A percentile compares a stretch with the other conserved stretches of the same genome.
Evolutionary conservation across 139 green algal species (phyloP).

Genomic region (Bryopsis sp.): DNA sequence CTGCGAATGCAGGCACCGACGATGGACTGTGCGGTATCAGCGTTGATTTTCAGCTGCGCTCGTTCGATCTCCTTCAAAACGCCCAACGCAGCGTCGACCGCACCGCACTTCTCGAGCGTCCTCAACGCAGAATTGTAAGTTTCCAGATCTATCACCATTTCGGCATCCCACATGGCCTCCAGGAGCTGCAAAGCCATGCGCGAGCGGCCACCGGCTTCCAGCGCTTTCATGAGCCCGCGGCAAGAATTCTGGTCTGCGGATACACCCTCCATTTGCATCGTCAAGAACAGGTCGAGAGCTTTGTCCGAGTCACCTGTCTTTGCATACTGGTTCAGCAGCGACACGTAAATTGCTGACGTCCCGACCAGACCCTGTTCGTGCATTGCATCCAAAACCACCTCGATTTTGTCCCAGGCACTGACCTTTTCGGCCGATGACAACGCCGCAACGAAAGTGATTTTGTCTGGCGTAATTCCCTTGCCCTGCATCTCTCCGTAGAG

Average conservation of each 20-base stretch:
- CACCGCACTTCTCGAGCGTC: not conserved
- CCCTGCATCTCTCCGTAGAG: not conserved
- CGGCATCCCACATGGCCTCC: not conserved
- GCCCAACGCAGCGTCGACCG: not conserved
- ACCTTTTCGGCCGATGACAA: not conserved
- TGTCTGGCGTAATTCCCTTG: not conserved
- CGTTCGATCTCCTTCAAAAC: not conserved
- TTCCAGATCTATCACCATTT: not conserved
- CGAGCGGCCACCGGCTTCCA: not conserved
- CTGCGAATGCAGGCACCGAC: too few species aligned
- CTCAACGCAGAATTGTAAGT: not conserved
- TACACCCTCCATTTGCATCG: not conserved
- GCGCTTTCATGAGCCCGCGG: not conserved
- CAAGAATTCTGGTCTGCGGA: not conserved
- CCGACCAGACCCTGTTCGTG: not conserved
- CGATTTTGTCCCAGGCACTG: not conserved
- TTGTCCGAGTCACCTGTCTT: slow-evolving; percentile 2
- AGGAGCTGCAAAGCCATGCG: not conserved
- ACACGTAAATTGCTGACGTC: not conserved
- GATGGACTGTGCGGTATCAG: too few species aligned
- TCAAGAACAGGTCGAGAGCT: not conserved
- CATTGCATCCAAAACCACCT: not conserved
- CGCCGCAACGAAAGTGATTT: not conserved
- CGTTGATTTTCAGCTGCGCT: not conserved
- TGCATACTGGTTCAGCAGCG: not conserved